Percentiles rank a stretch among this genome's conserved stretches.
Conservation (phyloP, 2,329 filamentous ascomycete species). For the Elsinoe necatrix region DNA sequence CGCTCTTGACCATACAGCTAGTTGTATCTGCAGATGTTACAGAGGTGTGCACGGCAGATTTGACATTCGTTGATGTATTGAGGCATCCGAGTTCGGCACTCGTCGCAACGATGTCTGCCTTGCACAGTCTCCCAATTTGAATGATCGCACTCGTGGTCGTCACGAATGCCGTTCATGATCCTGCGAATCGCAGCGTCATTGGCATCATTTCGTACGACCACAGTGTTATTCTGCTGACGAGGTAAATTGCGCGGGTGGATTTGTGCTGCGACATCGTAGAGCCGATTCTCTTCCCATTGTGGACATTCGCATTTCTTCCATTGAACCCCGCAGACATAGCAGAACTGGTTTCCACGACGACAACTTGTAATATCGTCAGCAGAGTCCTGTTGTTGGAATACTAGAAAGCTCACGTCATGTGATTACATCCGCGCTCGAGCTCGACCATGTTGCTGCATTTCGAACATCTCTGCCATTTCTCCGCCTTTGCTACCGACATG, state of each 20-base stretch:
- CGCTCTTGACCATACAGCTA: neutral
- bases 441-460: constrained; percentile 43
- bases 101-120: constrained; percentile 35
- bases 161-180: constrained; percentile 26
- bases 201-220: neutral
- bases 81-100: constrained; percentile 35
- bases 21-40: neutral
- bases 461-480: constrained; percentile 46
- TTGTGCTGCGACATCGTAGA: constrained; percentile 17
- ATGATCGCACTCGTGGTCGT: constrained; percentile 38
- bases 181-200: neutral
- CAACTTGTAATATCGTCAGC: too few species aligned
- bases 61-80: constrained; percentile 36
- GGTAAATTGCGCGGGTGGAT: neutral
- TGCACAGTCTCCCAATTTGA: constrained; percentile 29
- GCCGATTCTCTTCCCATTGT: constrained; percentile 21
- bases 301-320: constrained; percentile 25
- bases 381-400: neutral
- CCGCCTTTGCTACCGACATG: constrained; percentile 33
- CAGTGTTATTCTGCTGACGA: too few species aligned
- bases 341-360: constrained; percentile 25
- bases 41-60: constrained; percentile 29
- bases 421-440: constrained; percentile 43
- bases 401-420: constrained; percentile 45
- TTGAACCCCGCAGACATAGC: constrained; percentile 23